Evolutionary conservation across 2,329 filamentous ascomycete genomes (phyloP).

Genomic region (Thermoascus crustaceus): DNA sequence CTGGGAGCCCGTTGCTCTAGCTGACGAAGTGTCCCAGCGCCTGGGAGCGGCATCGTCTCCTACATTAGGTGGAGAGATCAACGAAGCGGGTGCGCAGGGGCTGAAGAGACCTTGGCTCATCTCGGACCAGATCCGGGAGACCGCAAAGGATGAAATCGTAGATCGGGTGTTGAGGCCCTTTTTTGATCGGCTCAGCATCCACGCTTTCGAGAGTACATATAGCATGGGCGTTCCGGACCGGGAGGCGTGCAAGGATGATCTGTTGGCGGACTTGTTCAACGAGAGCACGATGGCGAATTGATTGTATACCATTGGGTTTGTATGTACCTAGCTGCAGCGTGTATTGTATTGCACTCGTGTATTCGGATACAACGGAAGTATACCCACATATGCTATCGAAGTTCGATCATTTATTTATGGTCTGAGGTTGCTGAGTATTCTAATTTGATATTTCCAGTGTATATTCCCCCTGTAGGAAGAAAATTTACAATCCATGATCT

Average conservation of each 20-base stretch:
- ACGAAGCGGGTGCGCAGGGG: conserved; percentile 21
- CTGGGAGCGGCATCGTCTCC: conserved; percentile 42
- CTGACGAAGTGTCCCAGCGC: conserved; percentile 75
- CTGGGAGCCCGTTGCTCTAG: conserved; percentile 64
- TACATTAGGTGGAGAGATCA: conserved; percentile 17
- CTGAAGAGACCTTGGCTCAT: conserved; percentile 36
- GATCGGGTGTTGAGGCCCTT: conserved; percentile 76
- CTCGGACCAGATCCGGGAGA: conserved; percentile 43
- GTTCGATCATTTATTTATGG: too few species aligned
- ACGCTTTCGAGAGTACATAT: conserved; percentile 87
- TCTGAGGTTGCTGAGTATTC: too few species aligned
- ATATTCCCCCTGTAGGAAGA: too few species aligned
- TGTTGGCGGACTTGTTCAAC: conserved; percentile 72
- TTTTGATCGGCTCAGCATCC: conserved; percentile 85
- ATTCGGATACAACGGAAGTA: too few species aligned
- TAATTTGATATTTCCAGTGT: too few species aligned
- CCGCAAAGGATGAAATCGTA: conserved; percentile 55
- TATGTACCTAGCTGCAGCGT: too few species aligned
- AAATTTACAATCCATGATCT: too few species aligned
- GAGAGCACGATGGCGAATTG: conserved; percentile 52
- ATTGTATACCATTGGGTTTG: too few species aligned
- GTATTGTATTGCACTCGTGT: too few species aligned
- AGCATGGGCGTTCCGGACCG: conserved; percentile 65
- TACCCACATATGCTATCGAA: too few species aligned
- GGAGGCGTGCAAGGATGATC: conserved; percentile 52